Conservation (phyloP, 768 basidiomycete species). For the Lentinus tigrinus region DNA sequence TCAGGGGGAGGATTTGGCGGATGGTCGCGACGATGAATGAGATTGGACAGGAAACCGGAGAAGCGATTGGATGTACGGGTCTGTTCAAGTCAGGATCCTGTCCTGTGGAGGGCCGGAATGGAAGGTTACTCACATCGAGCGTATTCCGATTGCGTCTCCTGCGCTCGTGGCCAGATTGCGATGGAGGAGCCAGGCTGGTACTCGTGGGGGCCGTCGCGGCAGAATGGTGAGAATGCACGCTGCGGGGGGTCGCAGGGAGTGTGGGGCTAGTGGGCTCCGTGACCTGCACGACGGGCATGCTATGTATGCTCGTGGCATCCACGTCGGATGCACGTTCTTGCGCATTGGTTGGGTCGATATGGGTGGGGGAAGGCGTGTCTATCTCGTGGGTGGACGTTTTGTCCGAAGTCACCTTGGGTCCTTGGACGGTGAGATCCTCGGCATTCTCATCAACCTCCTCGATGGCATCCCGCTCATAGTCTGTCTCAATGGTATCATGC, state of each 20-base stretch:
- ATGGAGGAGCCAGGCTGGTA: slow-evolving; percentile 22
- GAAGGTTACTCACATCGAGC: slow-evolving; percentile 52
- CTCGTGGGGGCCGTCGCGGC: slow-evolving; percentile 29
- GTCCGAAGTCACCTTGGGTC: slow-evolving; percentile 25
- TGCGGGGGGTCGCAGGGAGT: slow-evolving; percentile 25
- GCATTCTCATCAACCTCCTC: slow-evolving; percentile 23
- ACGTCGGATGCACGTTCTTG: slow-evolving; percentile 41
- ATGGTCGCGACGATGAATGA: slow-evolving; percentile 72
- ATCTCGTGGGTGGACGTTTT: slow-evolving; percentile 24
- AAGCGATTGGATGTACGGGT: slow-evolving; percentile 68
- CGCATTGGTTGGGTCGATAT: slow-evolving; percentile 20
- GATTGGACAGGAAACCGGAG: slow-evolving; percentile 81
- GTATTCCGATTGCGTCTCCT: slow-evolving; percentile 46
- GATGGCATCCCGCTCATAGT: slow-evolving; percentile 32
- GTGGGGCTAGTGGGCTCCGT: slow-evolving; percentile 36
- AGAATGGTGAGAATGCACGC: slow-evolving; percentile 31
- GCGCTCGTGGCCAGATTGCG: slow-evolving; percentile 14
- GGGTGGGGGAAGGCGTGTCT: slow-evolving; percentile 39
- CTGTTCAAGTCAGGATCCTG: slow-evolving; percentile 30
- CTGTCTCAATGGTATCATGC: slow-evolving; percentile 36
- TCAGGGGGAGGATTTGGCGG: slow-evolving; percentile 26
- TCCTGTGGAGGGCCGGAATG: slow-evolving; percentile 4
- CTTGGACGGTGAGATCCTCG: slow-evolving; percentile 27
- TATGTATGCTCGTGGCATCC: slow-evolving; percentile 54
- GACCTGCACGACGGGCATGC: slow-evolving; percentile 56